A percentile compares a stretch with the other conserved stretches of the same genome.
Conservation (phyloP, 352 stramenopile genomes). For the Lagenidium sp. region DNA sequence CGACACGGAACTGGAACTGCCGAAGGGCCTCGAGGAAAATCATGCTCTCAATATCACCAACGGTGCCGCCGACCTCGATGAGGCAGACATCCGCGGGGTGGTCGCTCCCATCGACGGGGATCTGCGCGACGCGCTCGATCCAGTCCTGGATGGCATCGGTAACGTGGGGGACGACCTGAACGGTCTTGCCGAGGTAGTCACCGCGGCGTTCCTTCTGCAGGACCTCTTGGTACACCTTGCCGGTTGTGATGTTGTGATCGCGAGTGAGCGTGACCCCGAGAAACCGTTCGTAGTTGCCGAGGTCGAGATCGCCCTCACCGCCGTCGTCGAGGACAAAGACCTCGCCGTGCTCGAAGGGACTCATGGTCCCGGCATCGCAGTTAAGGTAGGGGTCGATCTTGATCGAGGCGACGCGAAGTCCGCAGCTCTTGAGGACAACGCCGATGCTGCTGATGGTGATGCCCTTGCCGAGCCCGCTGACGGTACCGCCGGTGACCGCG, state of each 20-base stretch:
- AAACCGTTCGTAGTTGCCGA: slow-evolving; percentile 99
- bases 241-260: slow-evolving; percentile 99
- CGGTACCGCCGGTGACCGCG: slow-evolving; percentile 96
- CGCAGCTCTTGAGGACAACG: slow-evolving; percentile 94
- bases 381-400: slow-evolving; percentile 99
- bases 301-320: slow-evolving; percentile 95
- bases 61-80: slow-evolving; percentile 98
- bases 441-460: slow-evolving; percentile 99
- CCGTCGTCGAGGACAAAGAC: slow-evolving; percentile 98
- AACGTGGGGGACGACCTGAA: slow-evolving; percentile 97
- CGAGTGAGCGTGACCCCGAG: slow-evolving; percentile 92
- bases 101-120: slow-evolving; percentile 87
- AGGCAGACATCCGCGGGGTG: slow-evolving; percentile 95
- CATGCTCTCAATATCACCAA: slow-evolving; percentile 99
- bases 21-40: slow-evolving; percentile 99
- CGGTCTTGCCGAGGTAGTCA: slow-evolving; percentile 98
- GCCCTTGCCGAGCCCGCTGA: slow-evolving; percentile 98
- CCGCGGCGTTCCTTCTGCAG: slow-evolving; percentile 94
- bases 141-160: slow-evolving; percentile 94
- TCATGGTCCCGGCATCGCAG: slow-evolving; percentile 98
- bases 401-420: slow-evolving; percentile 93
- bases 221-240: slow-evolving; percentile 96
- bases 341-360: slow-evolving; percentile 94
- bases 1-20: slow-evolving; percentile 99
- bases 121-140: slow-evolving; percentile 97